Percentiles rank a stretch among this genome's conserved stretches.
Evolutionary conservation across 164 flowering plant species (phyloP).

Genomic region (Nelumbo lutea): DNA sequence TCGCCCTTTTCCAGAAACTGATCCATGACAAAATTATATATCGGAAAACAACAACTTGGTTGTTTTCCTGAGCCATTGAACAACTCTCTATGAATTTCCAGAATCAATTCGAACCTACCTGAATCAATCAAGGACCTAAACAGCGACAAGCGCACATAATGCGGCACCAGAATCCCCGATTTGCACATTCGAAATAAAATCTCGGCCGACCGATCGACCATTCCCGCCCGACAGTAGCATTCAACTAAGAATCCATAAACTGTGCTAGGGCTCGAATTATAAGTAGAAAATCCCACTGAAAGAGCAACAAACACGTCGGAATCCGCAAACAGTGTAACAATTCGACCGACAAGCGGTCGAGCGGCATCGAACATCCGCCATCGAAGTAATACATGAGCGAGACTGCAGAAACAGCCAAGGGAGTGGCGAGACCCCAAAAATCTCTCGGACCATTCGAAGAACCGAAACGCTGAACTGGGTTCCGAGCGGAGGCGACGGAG

Average conservation of each 20-base stretch:
- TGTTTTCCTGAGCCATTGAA: slow-evolving; percentile 11
- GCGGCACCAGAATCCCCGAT: slow-evolving; percentile 24
- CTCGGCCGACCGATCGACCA: slow-evolving; percentile 26
- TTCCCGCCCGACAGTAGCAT: slow-evolving; percentile 27
- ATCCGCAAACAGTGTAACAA: slow-evolving; percentile 19
- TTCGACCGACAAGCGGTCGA: slow-evolving; percentile 22
- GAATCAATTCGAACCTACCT: slow-evolving; percentile 18
- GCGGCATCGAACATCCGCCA: slow-evolving; percentile 31
- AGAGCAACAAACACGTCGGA: slow-evolving; percentile 21
- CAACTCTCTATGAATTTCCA: slow-evolving; percentile 16
- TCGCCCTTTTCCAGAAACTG: slow-evolving; percentile 28
- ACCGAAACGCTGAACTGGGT: slow-evolving; percentile 33
- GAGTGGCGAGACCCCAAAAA: slow-evolving; percentile 19
- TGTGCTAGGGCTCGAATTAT: slow-evolving; percentile 20
- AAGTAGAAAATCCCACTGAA: slow-evolving; percentile 22
- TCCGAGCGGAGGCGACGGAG: slow-evolving; percentile 25
- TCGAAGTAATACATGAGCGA: slow-evolving; percentile 30
- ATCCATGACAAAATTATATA: slow-evolving; percentile 32
- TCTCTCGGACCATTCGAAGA: slow-evolving; percentile 37
- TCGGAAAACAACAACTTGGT: background rate
- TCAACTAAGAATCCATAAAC: slow-evolving; percentile 35
- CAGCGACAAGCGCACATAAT: slow-evolving; percentile 20
- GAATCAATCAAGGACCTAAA: slow-evolving; percentile 27
- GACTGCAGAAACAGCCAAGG: slow-evolving; percentile 24
- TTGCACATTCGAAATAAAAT: slow-evolving; percentile 15